phyloP scores from a whole-genome alignment of 495 filamentous ascomycete species.

The Parmelia sp. region DNA sequence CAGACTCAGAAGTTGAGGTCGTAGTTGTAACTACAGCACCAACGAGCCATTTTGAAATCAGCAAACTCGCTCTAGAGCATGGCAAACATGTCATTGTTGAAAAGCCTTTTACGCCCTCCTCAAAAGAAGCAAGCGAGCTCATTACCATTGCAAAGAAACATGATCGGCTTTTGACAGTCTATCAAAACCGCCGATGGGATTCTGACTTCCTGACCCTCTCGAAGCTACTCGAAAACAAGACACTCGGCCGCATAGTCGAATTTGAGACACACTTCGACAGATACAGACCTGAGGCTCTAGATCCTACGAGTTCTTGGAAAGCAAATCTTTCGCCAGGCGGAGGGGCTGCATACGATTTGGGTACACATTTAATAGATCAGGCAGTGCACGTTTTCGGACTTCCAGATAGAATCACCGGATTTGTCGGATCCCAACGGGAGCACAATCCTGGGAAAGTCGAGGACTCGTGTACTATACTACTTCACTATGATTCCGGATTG shows the following conservation, averaged over 20 bases:
- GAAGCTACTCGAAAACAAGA: constrained; percentile 3
- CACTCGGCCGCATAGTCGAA: constrained; percentile 65
- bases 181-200: constrained; percentile 85
- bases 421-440: constrained; percentile 59
- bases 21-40: constrained; percentile 72
- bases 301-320: constrained; percentile 60
- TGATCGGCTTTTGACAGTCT: constrained; percentile 64
- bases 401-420: constrained; percentile 61
- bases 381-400: constrained; percentile 70
- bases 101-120: constrained; percentile 79
- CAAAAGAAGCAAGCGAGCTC: constrained; percentile 64
- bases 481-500: constrained; percentile 56
- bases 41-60: constrained; percentile 62
- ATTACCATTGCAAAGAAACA: constrained; percentile 56
- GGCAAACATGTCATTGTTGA: constrained; percentile 83
- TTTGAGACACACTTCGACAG: constrained; percentile 84
- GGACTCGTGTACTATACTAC: constrained; percentile 62
- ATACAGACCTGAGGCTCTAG: constrained; percentile 48
- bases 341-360: constrained; percentile 74
- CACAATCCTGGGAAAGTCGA: constrained; percentile 52
- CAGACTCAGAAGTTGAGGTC: constrained; percentile 60
- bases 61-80: constrained; percentile 58
- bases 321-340: constrained; percentile 59
- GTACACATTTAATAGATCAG: constrained; percentile 80
- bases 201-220: constrained; percentile 73